These are phyloP conservation scores for Gymnopus androsaceus DNA, from an alignment of 1,284 basidiomycete genomes.

Conservation along the genomic window DNA sequence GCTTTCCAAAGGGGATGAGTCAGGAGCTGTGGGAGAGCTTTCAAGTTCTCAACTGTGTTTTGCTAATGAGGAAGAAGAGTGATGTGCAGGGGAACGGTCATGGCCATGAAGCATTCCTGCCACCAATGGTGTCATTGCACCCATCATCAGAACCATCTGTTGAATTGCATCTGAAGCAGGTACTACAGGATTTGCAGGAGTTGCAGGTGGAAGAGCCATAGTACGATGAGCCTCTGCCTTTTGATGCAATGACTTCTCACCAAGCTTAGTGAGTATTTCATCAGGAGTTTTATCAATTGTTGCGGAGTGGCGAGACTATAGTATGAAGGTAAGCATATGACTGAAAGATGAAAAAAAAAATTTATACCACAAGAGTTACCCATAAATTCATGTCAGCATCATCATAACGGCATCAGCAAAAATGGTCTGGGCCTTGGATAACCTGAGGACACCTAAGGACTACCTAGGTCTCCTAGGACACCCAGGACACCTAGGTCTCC, in stretches of 20 bases:
- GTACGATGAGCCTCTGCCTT: background rate
- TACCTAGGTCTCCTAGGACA: too few relatives aligned
- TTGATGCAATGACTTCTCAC: background rate
- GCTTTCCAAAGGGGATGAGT: background rate
- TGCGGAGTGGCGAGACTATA: background rate
- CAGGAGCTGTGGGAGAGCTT: background rate
- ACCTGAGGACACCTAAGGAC: too few relatives aligned
- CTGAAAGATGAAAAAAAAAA: background rate
- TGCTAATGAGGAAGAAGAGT: background rate
- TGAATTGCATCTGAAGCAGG: background rate
- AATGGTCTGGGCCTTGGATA: too few relatives aligned
- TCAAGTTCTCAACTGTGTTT: background rate
- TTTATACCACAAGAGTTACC: background rate
- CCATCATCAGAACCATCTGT: background rate
- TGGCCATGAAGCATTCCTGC: background rate
- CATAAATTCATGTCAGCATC: background rate
- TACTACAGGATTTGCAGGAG: background rate
- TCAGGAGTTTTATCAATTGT: background rate
- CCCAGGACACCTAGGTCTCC: too few relatives aligned
- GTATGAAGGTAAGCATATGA: background rate
- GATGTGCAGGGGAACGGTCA: background rate
- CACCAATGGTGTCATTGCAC: background rate
- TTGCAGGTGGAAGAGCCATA: background rate
- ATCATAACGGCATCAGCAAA: background rate
- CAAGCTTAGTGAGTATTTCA: background rate